Evolutionary conservation across 495 filamentous ascomycete genomes (phyloP), one percentile per base, ranked within the genome.

Genomic region (Rostrohypoxylon terebratum): DNA sequence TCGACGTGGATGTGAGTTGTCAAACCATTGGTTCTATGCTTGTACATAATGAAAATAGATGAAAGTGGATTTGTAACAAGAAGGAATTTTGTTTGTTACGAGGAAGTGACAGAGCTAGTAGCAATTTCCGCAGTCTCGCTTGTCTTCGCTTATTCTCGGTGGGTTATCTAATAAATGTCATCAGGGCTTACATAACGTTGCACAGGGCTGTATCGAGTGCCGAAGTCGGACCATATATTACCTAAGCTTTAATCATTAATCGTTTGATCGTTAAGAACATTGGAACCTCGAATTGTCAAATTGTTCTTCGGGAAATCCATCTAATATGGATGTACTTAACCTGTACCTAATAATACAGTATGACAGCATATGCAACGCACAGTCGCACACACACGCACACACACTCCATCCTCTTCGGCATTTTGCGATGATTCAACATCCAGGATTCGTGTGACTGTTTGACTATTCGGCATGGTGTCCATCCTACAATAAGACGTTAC

Each of bases 211-310:
- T 54, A 18, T 63, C 8, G 65, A 62, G 14, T 20, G 33, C 71
- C 71, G 71, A 73, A 28, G 10, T 73, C 71, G 71, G 71, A 69
- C 57, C 21, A 16, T 11, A 23, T 1, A 69, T 69, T 54, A 42
- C 16, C 31, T 65, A 64, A 28, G 21, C 54, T 40, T 38, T 2
- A n/a, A 42, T 38, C n/a, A n/a, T n/a, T n/a, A n/a, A n/a, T n/a
- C n/a, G n/a, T n/a, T n/a, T n/a, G n/a, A n/a, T n/a, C n/a, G 6
- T 5, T 28, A 3, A 5, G 28, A 28, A 28, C 28, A 28, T 28
- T 28, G 3, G 23, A 54, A 25, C 18, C 9, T 16, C 14, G 13
- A 20, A 45, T 1, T 44, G n/a, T 16, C 14, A 2, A 20, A 45
- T 1, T 28, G 28, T 28, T 28, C 28, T 4, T 28, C 28, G 28